These are phyloP conservation scores for Fusarium pseudonygamai DNA, from an alignment of 2,329 filamentous ascomycete species.

Conservation along the genomic window DNA sequence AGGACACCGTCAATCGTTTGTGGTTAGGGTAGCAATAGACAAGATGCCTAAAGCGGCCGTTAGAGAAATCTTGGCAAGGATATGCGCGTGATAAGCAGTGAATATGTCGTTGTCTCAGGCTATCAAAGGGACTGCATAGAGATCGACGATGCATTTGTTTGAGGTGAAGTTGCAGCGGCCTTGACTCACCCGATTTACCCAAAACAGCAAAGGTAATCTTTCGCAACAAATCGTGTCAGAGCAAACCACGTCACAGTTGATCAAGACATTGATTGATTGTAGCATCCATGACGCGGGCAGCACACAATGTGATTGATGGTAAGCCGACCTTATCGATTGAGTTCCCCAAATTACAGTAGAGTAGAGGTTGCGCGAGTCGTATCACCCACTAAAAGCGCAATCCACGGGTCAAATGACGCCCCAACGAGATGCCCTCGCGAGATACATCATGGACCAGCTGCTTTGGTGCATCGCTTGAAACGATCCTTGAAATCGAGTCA, in stretches of 20 bases:
- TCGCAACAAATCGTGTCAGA: not conserved
- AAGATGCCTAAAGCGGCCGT: not conserved
- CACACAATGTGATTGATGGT: constrained; percentile 10
- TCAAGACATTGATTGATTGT: not conserved
- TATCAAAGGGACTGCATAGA: constrained; percentile 1
- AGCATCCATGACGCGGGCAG: constrained; percentile 30
- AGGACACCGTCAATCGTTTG: not conserved
- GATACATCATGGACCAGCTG: constrained; percentile 7
- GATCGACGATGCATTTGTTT: constrained; percentile 29
- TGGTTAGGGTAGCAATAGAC: not conserved
- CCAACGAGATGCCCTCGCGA: constrained; percentile 9
- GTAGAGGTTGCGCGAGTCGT: constrained; percentile 18
- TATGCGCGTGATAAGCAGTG: constrained; percentile 34
- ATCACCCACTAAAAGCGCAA: constrained; percentile 31
- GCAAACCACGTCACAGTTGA: not conserved
- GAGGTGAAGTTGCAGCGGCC: not conserved
- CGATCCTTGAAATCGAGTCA: constrained; percentile 38
- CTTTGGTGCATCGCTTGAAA: constrained; percentile 16
- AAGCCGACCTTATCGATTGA: constrained; percentile 32
- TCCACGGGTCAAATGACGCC: constrained; percentile 40
- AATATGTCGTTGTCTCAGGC: constrained; percentile 13
- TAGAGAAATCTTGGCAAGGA: not conserved
- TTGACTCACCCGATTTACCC: constrained; percentile 4
- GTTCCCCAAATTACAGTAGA: constrained; percentile 27
- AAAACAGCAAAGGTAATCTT: not conserved